These are phyloP conservation scores for Leptodermis oblonga DNA, from an alignment of 257 asterid genomes.

Conservation along the genomic window DNA sequence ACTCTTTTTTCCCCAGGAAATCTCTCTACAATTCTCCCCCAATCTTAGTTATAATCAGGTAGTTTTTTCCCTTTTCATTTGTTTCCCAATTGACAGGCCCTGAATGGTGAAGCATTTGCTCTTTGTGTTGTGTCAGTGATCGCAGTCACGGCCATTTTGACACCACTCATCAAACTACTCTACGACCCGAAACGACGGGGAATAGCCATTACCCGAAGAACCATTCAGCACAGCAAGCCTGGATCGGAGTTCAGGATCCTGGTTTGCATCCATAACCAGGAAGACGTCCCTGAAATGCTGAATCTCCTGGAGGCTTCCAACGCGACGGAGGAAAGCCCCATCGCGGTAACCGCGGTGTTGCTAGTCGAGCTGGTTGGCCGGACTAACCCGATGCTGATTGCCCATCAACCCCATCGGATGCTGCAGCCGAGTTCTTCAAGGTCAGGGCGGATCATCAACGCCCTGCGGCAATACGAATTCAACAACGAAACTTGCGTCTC, in stretches of 20 bases:
- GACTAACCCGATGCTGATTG: constrained; percentile 59
- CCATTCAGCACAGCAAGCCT: constrained; percentile 53
- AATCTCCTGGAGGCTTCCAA: constrained; percentile 63
- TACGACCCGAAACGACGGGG: constrained; percentile 36
- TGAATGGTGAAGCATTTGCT: constrained; percentile 52
- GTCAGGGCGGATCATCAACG: constrained; percentile 55
- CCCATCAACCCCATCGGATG: constrained; percentile 48
- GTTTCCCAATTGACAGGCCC: constrained; percentile 30
- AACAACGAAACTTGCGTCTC: constrained; percentile 50
- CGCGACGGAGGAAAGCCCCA: constrained; percentile 53
- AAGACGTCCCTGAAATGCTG: constrained; percentile 47
- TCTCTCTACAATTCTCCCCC: background rate
- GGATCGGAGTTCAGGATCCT: constrained; percentile 52
- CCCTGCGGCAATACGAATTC: constrained; percentile 62
- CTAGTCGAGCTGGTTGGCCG: constrained; percentile 60
- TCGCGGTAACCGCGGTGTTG: constrained; percentile 52
- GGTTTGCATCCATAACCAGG: constrained; percentile 55
- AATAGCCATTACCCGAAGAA: constrained; percentile 36
- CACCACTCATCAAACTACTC: constrained; percentile 49
- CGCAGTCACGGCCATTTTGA: constrained; percentile 46
- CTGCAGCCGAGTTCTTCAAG: constrained; percentile 40
- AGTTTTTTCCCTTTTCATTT: background rate
- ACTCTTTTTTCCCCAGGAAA: background rate
- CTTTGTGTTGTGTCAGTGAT: constrained; percentile 46
- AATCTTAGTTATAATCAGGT: background rate